A percentile compares a stretch with the other conserved stretches of the same genome.
Evolutionary conservation across 495 filamentous ascomycete genomes (phyloP).

Genomic region (Parathielavia hyrcaniae): DNA sequence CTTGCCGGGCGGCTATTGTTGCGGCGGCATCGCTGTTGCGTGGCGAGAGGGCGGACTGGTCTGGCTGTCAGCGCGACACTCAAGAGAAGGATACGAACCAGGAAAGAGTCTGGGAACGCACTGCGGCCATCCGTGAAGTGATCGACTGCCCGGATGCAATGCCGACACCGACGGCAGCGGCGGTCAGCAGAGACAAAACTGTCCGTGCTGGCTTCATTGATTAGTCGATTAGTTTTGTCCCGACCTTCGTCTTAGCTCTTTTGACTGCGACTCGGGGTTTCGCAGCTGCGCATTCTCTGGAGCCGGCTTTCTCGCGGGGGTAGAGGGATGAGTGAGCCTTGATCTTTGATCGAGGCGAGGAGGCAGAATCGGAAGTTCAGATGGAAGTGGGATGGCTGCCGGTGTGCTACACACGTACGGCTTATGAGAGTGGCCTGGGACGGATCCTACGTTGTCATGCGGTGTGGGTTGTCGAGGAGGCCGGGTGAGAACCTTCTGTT

Average conservation of each 20-base stretch:
- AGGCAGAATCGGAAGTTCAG: too few relatives aligned
- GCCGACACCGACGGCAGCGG: slow-evolving; percentile 9
- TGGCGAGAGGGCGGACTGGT: background rate
- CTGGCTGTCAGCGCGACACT: background rate
- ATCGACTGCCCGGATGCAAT: slow-evolving; percentile 10
- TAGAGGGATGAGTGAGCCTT: background rate
- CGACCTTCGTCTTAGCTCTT: background rate
- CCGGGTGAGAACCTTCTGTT: background rate
- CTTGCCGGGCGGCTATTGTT: slow-evolving; percentile 1
- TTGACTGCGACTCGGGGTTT: background rate
- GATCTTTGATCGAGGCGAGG: background rate
- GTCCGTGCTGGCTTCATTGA: slow-evolving; percentile 19
- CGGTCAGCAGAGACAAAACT: slow-evolving; percentile 10
- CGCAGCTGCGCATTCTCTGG: slow-evolving; percentile 4
- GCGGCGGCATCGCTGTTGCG: slow-evolving; percentile 3
- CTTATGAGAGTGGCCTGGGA: background rate
- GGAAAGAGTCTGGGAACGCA: background rate
- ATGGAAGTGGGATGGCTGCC: background rate
- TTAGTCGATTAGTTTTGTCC: background rate
- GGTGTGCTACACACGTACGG: background rate
- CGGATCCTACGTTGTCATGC: background rate
- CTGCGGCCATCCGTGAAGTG: slow-evolving; percentile 7
- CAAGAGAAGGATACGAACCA: background rate
- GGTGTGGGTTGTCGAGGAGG: background rate
- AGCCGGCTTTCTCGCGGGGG: background rate